Evolutionary conservation across 306 rosid species (phyloP).

Genomic region (Hippophae rhamnoides): DNA sequence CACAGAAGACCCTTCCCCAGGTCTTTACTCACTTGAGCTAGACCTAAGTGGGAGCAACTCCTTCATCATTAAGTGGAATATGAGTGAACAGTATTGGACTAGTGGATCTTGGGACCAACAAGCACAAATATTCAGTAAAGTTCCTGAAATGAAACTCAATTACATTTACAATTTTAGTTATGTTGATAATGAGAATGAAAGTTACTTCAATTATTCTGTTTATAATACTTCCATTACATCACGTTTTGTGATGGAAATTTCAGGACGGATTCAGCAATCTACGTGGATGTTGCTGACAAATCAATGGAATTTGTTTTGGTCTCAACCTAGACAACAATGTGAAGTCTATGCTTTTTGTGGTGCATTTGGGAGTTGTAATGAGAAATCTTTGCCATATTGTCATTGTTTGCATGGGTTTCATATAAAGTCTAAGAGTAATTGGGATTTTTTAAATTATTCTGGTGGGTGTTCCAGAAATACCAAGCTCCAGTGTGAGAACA

Average conservation of each 20-base stretch:
- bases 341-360: background rate
- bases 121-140: conserved; percentile 22
- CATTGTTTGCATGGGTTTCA: conserved; percentile 38
- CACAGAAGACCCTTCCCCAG: conserved; percentile 31
- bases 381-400: conserved; percentile 24
- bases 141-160: conserved; percentile 42
- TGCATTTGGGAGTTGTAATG: conserved; percentile 24
- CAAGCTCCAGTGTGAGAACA: conserved; percentile 22
- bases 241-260: conserved; percentile 28
- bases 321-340: conserved; percentile 4
- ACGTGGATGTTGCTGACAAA: background rate
- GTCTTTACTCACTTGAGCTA: conserved; percentile 36
- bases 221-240: conserved; percentile 11
- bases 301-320: background rate
- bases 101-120: conserved; percentile 45
- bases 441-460: conserved; percentile 34
- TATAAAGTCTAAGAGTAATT: conserved; percentile 21
- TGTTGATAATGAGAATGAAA: conserved; percentile 34
- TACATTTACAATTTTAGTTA: conserved; percentile 26
- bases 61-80: conserved; percentile 31
- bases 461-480: conserved; percentile 43
- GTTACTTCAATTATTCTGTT: conserved; percentile 35
- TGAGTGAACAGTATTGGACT: conserved; percentile 27
- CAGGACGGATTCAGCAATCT: conserved; percentile 7
- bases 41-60: conserved; percentile 20